phyloP scores from a whole-genome alignment of 352 stramenopile species.

The Phytopythium oedochilum region DNA sequence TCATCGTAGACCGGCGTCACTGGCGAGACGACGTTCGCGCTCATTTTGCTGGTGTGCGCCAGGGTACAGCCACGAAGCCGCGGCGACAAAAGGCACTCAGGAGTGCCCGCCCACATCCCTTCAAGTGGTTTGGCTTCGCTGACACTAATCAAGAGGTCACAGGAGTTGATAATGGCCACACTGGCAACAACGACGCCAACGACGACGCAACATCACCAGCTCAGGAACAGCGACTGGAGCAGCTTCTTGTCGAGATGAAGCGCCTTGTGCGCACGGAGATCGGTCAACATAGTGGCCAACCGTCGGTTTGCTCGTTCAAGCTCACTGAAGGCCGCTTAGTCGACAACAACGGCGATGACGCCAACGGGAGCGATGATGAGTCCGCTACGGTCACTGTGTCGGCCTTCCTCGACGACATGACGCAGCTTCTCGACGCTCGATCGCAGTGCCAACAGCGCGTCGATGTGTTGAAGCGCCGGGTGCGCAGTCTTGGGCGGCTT shows the following conservation, averaged over 20 bases:
- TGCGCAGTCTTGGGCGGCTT: constrained; percentile 16
- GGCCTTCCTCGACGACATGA: constrained; percentile 10
- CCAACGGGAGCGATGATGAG: background rate
- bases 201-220: background rate
- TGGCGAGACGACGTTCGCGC: background rate
- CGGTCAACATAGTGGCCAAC: background rate
- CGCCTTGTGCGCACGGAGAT: background rate
- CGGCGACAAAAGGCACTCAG: background rate
- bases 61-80: background rate
- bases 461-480: constrained; percentile 10
- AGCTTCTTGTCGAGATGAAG: background rate
- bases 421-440: constrained; percentile 9
- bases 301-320: background rate
- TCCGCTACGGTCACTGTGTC: background rate
- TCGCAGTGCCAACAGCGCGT: constrained; percentile 11
- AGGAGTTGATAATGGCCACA: background rate
- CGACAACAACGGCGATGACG: background rate
- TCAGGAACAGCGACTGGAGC: background rate
- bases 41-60: background rate
- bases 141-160: background rate
- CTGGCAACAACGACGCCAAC: background rate
- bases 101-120: background rate
- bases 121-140: background rate
- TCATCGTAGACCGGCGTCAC: background rate
- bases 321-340: background rate